These are phyloP conservation scores for Umbelopsis sp. DNA, from an alignment of 192 early-diverging fungal species.

Conservation along the genomic window DNA sequence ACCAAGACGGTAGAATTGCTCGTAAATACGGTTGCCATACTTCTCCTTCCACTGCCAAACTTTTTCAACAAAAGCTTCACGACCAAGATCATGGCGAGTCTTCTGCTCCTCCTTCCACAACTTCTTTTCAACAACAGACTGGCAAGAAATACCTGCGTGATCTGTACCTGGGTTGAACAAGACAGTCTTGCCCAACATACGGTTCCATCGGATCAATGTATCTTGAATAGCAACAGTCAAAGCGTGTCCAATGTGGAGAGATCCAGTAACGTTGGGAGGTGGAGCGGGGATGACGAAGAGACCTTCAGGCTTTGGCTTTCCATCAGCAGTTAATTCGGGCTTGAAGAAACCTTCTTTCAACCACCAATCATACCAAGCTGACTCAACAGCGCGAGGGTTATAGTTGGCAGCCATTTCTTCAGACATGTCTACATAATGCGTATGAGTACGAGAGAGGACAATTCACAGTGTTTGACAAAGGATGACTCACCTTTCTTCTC, in stretches of 20 bases:
- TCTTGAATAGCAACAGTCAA: constrained; percentile 96
- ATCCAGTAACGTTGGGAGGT: constrained; percentile 99
- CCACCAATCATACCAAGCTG: constrained; percentile 98
- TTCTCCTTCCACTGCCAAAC: constrained; percentile 96
- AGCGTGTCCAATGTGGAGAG: constrained; percentile 94
- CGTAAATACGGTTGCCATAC: constrained; percentile 70
- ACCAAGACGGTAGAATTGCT: constrained; percentile 88
- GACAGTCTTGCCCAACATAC: constrained; percentile 95
- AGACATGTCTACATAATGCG: constrained; percentile 58
- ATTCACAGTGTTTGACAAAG: neutral
- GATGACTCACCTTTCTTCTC: constrained; percentile 73
- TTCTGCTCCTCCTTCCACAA: constrained; percentile 81
- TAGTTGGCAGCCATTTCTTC: constrained; percentile 80
- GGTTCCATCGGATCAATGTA: constrained; percentile 91
- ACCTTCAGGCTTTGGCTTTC: constrained; percentile 73
- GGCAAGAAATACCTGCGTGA: constrained; percentile 97
- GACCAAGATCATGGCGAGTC: constrained; percentile 92
- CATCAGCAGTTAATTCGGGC: constrained; percentile 74
- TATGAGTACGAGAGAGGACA: constrained; percentile 10
- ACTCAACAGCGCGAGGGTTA: constrained; percentile 89
- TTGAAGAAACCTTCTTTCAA: constrained; percentile 90
- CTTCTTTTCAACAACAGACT: constrained; percentile 96
- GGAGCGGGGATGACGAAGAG: constrained; percentile 92
- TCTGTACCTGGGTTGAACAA: constrained; percentile 95
- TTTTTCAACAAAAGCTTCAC: constrained; percentile 85